Evolutionary conservation across 768 basidiomycete species (phyloP).

Genomic region (Royoungia palumana): DNA sequence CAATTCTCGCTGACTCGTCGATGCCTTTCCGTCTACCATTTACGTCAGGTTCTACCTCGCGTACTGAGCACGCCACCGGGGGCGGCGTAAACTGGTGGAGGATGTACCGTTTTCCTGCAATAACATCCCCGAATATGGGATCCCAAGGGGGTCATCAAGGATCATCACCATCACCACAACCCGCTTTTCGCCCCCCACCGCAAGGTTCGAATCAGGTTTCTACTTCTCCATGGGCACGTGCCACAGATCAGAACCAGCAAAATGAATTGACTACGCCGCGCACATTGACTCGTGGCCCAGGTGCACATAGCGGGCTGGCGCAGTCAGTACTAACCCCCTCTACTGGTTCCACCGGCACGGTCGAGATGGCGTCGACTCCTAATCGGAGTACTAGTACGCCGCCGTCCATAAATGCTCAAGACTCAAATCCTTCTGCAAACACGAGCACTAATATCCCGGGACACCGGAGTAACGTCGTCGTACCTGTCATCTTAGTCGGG

Average conservation of each 20-base stretch:
- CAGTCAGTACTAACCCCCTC: slow-evolving; percentile 4
- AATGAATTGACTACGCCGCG: slow-evolving; percentile 18
- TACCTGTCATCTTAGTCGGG: slow-evolving; percentile 83
- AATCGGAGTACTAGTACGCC: slow-evolving; percentile 7
- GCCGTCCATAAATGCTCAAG: slow-evolving; percentile 11
- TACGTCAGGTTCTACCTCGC: slow-evolving; percentile 29
- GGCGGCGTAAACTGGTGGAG: slow-evolving; percentile 77
- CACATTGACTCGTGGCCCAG: slow-evolving; percentile 11
- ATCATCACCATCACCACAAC: slow-evolving; percentile 25
- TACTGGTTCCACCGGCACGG: slow-evolving; percentile 15
- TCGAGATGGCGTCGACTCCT: slow-evolving; percentile 14
- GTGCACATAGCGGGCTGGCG: slow-evolving; percentile 17
- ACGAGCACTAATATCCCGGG: slow-evolving; percentile 19
- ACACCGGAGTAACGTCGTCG: slow-evolving; percentile 47
- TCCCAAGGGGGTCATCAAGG: slow-evolving; percentile 16
- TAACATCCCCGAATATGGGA: slow-evolving; percentile 38
- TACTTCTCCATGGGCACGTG: slow-evolving; percentile 15
- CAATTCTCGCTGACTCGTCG: slow-evolving; percentile 14
- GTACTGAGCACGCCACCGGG: slow-evolving; percentile 38
- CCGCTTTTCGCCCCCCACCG: slow-evolving; percentile 14
- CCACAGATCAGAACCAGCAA: slow-evolving; percentile 16
- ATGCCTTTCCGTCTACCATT: slow-evolving; percentile 33
- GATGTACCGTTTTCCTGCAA: slow-evolving; percentile 76
- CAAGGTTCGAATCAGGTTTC: slow-evolving; percentile 22
- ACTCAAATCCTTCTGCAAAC: slow-evolving; percentile 14